Evolutionary conservation across 148 eudicot species (phyloP).

Genomic region (Rhododendron williamsianum): DNA sequence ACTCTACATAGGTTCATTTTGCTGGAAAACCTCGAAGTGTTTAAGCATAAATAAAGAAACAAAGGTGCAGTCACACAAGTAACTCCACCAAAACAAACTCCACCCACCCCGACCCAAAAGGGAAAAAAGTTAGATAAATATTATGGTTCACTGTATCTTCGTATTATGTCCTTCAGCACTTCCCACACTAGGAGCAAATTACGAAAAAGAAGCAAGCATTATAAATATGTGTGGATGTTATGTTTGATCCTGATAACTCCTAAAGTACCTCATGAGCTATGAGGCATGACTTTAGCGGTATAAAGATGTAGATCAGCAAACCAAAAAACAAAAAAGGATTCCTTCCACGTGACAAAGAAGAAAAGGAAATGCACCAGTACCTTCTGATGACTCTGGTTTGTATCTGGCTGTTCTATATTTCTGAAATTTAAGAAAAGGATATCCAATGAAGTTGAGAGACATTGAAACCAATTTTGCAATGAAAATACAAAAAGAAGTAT

Average conservation of each 20-base stretch:
- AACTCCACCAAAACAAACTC: background rate
- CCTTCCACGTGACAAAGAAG: background rate
- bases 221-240: background rate
- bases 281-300: background rate
- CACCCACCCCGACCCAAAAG: background rate
- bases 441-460: background rate
- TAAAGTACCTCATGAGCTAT: background rate
- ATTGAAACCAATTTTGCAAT: background rate
- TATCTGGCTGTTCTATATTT: slow-evolving; percentile 84
- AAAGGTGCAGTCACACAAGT: background rate
- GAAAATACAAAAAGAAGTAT: slow-evolving; percentile 6
- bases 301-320: background rate
- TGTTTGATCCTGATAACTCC: background rate
- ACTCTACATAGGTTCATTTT: background rate
- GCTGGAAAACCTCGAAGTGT: background rate
- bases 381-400: slow-evolving; percentile 77
- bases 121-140: background rate
- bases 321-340: background rate
- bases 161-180: background rate
- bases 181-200: background rate
- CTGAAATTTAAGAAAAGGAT: slow-evolving; percentile 34
- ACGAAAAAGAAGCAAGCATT: background rate
- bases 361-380: slow-evolving; percentile 20
- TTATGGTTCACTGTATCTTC: background rate
- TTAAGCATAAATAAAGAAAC: background rate